Conservation (phyloP, 495 filamentous ascomycete species). For the Filosporella fistucella region DNA sequence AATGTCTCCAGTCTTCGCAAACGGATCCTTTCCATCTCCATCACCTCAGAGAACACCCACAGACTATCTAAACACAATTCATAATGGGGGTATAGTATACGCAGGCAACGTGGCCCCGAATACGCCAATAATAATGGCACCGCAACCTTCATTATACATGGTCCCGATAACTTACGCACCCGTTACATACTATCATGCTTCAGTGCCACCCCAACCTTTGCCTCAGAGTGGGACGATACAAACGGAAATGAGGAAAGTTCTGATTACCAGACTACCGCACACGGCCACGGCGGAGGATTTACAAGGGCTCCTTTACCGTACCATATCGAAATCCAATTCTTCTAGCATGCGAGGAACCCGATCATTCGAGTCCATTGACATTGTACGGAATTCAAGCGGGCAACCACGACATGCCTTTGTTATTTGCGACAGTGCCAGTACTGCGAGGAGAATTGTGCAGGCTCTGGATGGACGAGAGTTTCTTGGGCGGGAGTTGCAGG, state of each 20-base stretch:
- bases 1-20: slow-evolving; percentile 1
- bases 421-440: slow-evolving; percentile 3
- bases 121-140: neutral
- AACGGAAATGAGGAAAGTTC: slow-evolving; percentile 16
- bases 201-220: neutral
- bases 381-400: slow-evolving; percentile 3
- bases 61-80: neutral
- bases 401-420: slow-evolving; percentile 14
- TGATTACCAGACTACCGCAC: slow-evolving; percentile 14
- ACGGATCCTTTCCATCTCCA: neutral
- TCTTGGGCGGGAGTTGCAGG: slow-evolving; percentile 3
- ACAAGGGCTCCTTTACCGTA: neutral
- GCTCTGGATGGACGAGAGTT: slow-evolving; percentile 5
- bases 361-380: slow-evolving; percentile 5
- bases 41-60: neutral
- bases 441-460: slow-evolving; percentile 8
- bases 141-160: neutral
- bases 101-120: slow-evolving; percentile 4
- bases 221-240: neutral
- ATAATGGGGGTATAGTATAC: neutral
- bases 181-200: neutral
- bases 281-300: neutral
- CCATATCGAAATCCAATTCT: neutral
- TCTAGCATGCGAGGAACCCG: neutral
- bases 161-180: neutral